Evolutionary conservation across 192 early-diverging fungal genomes (phyloP), one percentile per base, ranked within the genome.

Genomic region (Dimargaris verticillata): DNA sequence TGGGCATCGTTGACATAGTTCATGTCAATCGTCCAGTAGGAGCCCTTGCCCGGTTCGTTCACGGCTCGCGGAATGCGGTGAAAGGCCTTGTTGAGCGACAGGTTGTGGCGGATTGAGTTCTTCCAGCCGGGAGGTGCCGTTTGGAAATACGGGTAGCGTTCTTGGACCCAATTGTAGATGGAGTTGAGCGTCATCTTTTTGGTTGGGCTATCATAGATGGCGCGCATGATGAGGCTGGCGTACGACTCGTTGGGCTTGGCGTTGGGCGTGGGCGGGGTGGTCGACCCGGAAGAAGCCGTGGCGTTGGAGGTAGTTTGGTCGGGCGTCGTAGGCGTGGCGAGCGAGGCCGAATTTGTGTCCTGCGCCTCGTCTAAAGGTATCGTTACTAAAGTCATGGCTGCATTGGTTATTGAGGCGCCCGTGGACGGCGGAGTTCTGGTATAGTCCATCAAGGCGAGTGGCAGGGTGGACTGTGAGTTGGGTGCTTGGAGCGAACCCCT

Each of bases 81-180:
- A 73, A 93, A 93, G 29, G 73, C 72, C 64, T 86, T 87, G 68
- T 89, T 90, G 11, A 91, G 73, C 5, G 86, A 88, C 57, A 92
- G 76, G 68, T 91, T 91, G 70, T 92, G 89, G n/a, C 89, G 78
- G 55, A 92, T 84, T 14, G 88, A 92, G 66, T 92, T 92, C 71
- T 89, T 79, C 84, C 82, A 83, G n/a, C 82, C 81, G 29, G 73
- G 73, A 41, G 77, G 77, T 0, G 87, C 88, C 17, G 81, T 83
- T 49, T 79, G 72, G 62, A 82, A 93, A 66, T 88, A 89, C 10
- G 87, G 83, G 58, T 84, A 92, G 61, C 83, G 64, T n/a, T 77
- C 75, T 63, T 80, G 81, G 17, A 88, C 76, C 77, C 83, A 91
- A 41, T 78, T 74, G 71, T 93, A 93, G 63, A 93, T 89, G 47